Percentiles rank a stretch among this genome's conserved stretches.
These are phyloP conservation scores for Sclerotiophoma versabilis DNA, from an alignment of 2,329 filamentous ascomycete genomes.

Conservation along the genomic window DNA sequence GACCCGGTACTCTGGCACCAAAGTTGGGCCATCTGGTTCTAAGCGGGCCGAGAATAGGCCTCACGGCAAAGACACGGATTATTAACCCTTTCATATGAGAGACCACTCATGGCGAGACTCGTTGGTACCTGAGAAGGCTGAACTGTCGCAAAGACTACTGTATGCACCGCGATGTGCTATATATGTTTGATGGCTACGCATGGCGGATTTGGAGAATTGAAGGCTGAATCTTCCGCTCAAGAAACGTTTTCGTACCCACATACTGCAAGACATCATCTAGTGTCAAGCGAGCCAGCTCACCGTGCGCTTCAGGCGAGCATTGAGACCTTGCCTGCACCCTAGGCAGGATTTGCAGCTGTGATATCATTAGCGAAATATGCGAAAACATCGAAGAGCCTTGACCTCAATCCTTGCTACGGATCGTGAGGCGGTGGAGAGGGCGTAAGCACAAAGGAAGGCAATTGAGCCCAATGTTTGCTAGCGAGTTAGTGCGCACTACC, in stretches of 20 bases:
- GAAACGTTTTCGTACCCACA: constrained; percentile 16
- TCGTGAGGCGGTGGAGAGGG: constrained; percentile 13
- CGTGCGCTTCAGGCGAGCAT: constrained; percentile 14
- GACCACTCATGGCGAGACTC: neutral
- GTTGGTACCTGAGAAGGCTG: neutral
- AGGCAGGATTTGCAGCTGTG: neutral
- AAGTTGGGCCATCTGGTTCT: constrained; percentile 15
- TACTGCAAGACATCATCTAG: constrained; percentile 22
- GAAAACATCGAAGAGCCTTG: neutral
- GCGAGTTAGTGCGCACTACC: constrained; percentile 20
- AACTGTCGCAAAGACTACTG: neutral
- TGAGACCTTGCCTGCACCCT: neutral
- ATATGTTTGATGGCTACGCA: constrained; percentile 1
- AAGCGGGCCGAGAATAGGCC: constrained; percentile 19
- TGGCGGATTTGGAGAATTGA: neutral
- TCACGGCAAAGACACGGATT: constrained; percentile 14
- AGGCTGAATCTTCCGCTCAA: constrained; percentile 7
- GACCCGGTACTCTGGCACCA: constrained; percentile 21
- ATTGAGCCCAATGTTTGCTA: constrained; percentile 16
- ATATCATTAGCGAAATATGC: constrained; percentile 7
- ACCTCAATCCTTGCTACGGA: constrained; percentile 1
- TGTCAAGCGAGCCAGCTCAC: constrained; percentile 22
- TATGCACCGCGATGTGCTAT: constrained; percentile 1
- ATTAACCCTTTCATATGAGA: constrained; percentile 2
- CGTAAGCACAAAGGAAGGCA: constrained; percentile 5